Percentiles rank a stretch among this genome's conserved stretches.
phyloP scores from a whole-genome alignment of 805 yeast species.

The Pichia sporocuriosa region DNA sequence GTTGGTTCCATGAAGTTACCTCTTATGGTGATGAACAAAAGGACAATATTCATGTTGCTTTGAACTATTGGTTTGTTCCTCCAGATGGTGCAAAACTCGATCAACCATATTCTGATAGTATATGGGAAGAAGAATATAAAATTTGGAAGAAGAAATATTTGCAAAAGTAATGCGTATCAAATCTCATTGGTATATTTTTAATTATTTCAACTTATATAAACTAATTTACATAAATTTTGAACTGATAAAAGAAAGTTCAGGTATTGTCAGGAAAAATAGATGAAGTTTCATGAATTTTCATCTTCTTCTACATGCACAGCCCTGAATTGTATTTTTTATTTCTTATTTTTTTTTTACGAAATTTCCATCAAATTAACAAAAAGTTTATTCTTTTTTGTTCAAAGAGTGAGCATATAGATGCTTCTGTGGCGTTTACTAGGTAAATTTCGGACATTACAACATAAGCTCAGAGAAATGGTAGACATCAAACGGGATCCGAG shows the following conservation, averaged over 20 bases:
- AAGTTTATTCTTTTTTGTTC: too few relatives aligned
- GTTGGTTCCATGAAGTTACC: slow-evolving; percentile 80
- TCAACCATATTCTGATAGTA: slow-evolving; percentile 39
- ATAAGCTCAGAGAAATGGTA: background rate
- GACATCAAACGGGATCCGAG: background rate
- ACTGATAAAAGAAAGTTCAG: too few relatives aligned
- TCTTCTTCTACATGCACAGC: too few relatives aligned
- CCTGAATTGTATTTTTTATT: too few relatives aligned
- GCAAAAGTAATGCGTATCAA: too few relatives aligned
- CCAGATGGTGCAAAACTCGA: slow-evolving; percentile 36
- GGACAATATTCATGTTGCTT: slow-evolving; percentile 46
- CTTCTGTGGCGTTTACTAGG: background rate
- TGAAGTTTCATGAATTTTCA: too few relatives aligned
- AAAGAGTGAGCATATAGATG: background rate
- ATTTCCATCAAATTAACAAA: too few relatives aligned
- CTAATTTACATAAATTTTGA: too few relatives aligned
- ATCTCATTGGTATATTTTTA: too few relatives aligned
- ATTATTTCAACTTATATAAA: too few relatives aligned
- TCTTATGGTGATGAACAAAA: slow-evolving; percentile 46
- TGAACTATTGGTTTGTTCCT: slow-evolving; percentile 73
- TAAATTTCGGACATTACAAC: background rate
- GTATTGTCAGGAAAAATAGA: too few relatives aligned
- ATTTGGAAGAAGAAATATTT: slow-evolving; percentile 22
- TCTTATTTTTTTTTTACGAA: background rate
- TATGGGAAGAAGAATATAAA: slow-evolving; percentile 49